Base-by-base conservation (phyloP, 1,139 yeast species). In the Suzukiozyma palmioleophila region DNA sequence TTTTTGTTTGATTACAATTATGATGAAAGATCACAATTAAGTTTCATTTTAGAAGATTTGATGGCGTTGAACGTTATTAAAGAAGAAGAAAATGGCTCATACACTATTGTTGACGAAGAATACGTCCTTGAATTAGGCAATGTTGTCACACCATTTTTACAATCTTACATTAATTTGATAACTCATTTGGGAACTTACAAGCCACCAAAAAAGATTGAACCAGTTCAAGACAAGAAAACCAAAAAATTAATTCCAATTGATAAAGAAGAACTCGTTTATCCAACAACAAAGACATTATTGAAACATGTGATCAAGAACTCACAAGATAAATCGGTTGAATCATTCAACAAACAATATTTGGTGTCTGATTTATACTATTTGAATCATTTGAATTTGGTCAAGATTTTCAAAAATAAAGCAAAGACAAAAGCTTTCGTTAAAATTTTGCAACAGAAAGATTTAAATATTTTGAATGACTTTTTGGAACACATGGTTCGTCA, bases 1-100 rank as follows among this genome's bases (percentile, higher is more conserved):
- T 71, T 71, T 46, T 60, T 71, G 45, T 69, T 71, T 47, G 77
- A 71, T 44, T 66, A 70, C 51, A 62, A 69, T 48, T 59, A 58
- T 39, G 64, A 67, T 43, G 47, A 50, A 25, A 51, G 62, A 37
- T 62, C 60, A 43, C 60, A 56, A 10, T 54, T 68, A 37, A 51
- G 59, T 2, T 51, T 51, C 39, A 60, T 71, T 6, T 57, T 70
- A 44, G 44, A 57, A 15, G 61, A 57, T 30, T 57, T 67, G 41
- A 53, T 49, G 18, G 46, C 43, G 2, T 39, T 43, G 27, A 51
- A 52, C 3, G 40, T 49, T 2, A 39, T 48, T n/a, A 24, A 40
- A 7, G 50, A 42, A 36, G 41, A 39, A 10, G 52, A 50, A 8
- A 52, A 54, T 6, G 51, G 49, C 3, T 36, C 44, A n/a, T 62